phyloP scores from a whole-genome alignment of 345 rosid genomes.

The Syzygium aromaticum region DNA sequence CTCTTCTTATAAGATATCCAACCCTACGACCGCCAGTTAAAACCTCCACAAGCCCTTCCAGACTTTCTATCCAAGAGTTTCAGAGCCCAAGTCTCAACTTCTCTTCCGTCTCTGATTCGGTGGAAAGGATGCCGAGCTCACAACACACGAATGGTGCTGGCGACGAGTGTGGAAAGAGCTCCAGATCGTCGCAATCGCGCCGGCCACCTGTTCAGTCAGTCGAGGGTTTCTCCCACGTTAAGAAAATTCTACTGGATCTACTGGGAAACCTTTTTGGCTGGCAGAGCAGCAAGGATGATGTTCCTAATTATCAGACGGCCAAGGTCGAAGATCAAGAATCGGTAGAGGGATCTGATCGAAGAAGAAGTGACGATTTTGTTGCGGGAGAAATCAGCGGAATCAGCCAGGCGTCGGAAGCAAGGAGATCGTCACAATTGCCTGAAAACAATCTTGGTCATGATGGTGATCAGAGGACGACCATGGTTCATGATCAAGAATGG shows the following conservation, averaged over 20 bases:
- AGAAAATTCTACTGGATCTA: background rate
- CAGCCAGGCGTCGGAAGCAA: too few species aligned
- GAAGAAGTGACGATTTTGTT: too few species aligned
- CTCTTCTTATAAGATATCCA: background rate
- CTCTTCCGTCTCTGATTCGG: background rate
- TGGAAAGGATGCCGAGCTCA: background rate
- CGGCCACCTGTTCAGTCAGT: background rate
- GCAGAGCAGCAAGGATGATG: background rate
- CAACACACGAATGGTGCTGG: background rate
- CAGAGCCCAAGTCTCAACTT: background rate
- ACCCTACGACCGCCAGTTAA: background rate
- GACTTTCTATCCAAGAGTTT: background rate
- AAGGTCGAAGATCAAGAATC: background rate
- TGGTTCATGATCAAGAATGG: background rate
- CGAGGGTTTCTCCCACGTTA: background rate
- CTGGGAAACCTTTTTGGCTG: background rate
- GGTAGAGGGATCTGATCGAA: too few species aligned
- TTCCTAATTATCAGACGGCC: background rate
- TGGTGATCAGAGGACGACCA: too few species aligned
- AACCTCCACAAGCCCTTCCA: background rate
- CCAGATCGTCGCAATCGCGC: too few species aligned
- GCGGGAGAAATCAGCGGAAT: too few species aligned
- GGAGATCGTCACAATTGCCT: too few species aligned
- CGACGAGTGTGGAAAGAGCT: background rate
- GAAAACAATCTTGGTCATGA: too few species aligned